Percentiles rank a stretch among this genome's conserved stretches.
These are phyloP conservation scores for Penicillium sp. DNA, from an alignment of 2,329 filamentous ascomycete genomes.

Conservation along the genomic window DNA sequence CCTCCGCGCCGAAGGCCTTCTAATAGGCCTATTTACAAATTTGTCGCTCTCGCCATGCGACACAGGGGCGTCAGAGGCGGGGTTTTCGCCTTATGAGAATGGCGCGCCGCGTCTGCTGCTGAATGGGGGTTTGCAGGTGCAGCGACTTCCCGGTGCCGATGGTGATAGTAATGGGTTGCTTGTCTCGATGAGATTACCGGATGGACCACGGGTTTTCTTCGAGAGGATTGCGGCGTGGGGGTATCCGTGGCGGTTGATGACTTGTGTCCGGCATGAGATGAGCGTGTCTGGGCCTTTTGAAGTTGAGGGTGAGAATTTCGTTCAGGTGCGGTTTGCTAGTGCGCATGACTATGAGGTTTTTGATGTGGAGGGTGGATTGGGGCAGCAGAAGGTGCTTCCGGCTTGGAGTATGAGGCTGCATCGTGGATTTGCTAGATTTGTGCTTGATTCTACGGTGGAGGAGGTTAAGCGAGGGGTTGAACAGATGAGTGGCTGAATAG, in stretches of 20 bases:
- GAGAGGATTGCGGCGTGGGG: slow-evolving; percentile 29
- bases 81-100: slow-evolving; percentile 10
- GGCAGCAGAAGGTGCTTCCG: slow-evolving; percentile 27
- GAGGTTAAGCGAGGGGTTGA: slow-evolving; percentile 16
- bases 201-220: slow-evolving; percentile 24
- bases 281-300: slow-evolving; percentile 28
- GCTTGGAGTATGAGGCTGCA: slow-evolving; percentile 25
- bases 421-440: slow-evolving; percentile 27
- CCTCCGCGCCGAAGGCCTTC: slow-evolving; percentile 19
- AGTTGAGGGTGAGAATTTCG: slow-evolving; percentile 12
- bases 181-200: slow-evolving; percentile 21
- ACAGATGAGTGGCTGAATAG: slow-evolving; percentile 23
- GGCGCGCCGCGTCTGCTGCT: slow-evolving; percentile 17
- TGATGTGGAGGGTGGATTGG: slow-evolving; percentile 12
- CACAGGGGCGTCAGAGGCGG: slow-evolving; percentile 9
- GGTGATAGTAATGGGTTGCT: slow-evolving; percentile 22
- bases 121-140: slow-evolving; percentile 21
- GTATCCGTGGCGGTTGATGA: slow-evolving; percentile 31
- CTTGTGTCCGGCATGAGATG: slow-evolving; percentile 28
- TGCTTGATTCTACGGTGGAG: slow-evolving; percentile 19
- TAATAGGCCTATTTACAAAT: slow-evolving; percentile 17
- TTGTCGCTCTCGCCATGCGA: slow-evolving; percentile 21
- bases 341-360: slow-evolving; percentile 32
- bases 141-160: slow-evolving; percentile 8
- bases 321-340: slow-evolving; percentile 30